phyloP scores from a whole-genome alignment of 169 alveolate species.

The Plasmodium chabaudi region DNA sequence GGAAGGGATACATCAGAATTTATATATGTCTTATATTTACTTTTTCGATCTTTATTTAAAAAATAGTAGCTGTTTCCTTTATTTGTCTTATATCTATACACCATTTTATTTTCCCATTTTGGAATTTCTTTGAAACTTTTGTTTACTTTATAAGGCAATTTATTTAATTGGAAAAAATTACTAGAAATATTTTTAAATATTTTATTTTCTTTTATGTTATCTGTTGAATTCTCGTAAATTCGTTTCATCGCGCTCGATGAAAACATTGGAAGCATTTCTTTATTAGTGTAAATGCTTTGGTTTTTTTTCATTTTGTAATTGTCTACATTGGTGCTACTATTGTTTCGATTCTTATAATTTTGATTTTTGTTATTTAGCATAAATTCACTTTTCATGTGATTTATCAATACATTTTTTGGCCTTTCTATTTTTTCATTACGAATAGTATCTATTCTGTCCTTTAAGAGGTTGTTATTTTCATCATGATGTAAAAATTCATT shows the following conservation, averaged over 20 bases:
- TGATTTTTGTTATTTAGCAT: too few relatives aligned
- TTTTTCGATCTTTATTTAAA: neutral
- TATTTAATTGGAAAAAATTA: neutral
- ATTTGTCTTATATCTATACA: neutral
- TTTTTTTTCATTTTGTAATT: too few relatives aligned
- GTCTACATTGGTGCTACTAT: too few relatives aligned
- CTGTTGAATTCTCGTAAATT: neutral
- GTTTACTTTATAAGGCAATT: neutral
- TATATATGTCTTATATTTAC: neutral
- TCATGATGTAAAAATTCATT: too few relatives aligned
- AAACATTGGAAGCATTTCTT: too few relatives aligned
- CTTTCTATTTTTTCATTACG: too few relatives aligned
- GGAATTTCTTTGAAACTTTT: neutral
- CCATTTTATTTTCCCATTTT: neutral
- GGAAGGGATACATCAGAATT: neutral
- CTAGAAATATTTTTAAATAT: neutral
- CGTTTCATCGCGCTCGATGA: neutral
- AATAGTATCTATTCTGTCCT: too few relatives aligned
- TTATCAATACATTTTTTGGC: too few relatives aligned
- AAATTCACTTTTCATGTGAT: too few relatives aligned
- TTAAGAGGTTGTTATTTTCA: too few relatives aligned
- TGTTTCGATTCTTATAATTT: too few relatives aligned
- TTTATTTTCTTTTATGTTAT: constrained; percentile 2
- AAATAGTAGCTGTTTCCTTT: constrained; percentile 1
- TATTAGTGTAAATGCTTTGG: too few relatives aligned